phyloP scores from a whole-genome alignment of 1,284 basidiomycete species.

The Hemileia vastatrix region DNA sequence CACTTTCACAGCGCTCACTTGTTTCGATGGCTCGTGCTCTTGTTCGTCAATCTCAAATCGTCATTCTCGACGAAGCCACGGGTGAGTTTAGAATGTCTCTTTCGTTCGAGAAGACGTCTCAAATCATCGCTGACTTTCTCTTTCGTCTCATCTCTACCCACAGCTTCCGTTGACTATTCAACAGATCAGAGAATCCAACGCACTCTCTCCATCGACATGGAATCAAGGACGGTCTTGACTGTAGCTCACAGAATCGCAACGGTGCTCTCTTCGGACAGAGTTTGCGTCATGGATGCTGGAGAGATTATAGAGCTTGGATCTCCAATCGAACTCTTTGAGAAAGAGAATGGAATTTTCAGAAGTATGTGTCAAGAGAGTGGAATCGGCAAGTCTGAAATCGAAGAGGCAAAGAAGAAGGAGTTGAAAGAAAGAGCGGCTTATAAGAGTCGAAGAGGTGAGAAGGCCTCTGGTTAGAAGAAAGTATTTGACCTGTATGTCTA shows the following conservation, averaged over 20 bases:
- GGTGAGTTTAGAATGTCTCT: background rate
- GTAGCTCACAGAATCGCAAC: conserved; percentile 51
- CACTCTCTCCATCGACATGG: conserved; percentile 71
- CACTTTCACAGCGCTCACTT: conserved; percentile 56
- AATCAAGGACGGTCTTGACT: conserved; percentile 65
- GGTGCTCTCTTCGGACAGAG: background rate
- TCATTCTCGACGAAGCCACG: conserved; percentile 68
- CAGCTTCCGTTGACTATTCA: conserved; percentile 48
- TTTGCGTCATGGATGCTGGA: conserved; percentile 41
- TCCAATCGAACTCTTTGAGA: background rate
- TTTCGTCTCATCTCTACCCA: conserved; percentile 1
- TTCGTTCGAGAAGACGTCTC: background rate
- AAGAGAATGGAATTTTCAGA: conserved; percentile 1
- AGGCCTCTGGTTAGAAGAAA: too few species aligned
- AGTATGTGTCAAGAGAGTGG: conserved; percentile 13
- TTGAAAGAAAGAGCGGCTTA: background rate
- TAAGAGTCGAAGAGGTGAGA: too few species aligned
- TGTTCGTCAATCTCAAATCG: conserved; percentile 53
- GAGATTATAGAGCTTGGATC: background rate
- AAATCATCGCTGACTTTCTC: background rate
- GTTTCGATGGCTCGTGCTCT: conserved; percentile 71
- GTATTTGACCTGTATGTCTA: too few species aligned
- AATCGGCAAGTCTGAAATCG: background rate
- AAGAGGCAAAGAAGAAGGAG: background rate
- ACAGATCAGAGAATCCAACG: conserved; percentile 75